These are phyloP conservation scores for Brassica juncea DNA, from an alignment of 345 rosid genomes.

Conservation along the genomic window DNA sequence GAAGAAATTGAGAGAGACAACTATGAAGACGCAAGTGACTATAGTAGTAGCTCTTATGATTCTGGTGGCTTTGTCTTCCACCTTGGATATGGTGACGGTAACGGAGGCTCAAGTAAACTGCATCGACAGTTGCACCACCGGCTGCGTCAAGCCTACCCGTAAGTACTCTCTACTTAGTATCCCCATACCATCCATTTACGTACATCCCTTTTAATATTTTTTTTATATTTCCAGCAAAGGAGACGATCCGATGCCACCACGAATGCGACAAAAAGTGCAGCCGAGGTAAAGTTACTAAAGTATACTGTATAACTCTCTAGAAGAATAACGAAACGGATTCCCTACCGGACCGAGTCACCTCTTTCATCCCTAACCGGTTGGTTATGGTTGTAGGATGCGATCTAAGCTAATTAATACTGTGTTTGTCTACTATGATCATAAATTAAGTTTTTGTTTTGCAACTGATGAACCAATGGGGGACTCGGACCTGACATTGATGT, in stretches of 20 bases:
- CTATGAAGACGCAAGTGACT: slow-evolving; percentile 35
- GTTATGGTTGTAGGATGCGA: neutral
- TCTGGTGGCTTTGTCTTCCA: slow-evolving; percentile 33
- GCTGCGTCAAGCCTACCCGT: slow-evolving; percentile 46
- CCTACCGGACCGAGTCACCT: slow-evolving; percentile 2
- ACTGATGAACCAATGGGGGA: neutral
- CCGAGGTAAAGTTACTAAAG: slow-evolving; percentile 34
- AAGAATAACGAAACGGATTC: neutral
- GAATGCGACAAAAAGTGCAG: slow-evolving; percentile 49
- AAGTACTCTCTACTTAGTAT: slow-evolving; percentile 12
- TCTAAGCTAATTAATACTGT: neutral
- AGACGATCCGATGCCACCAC: slow-evolving; percentile 42
- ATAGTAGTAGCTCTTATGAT: slow-evolving; percentile 28
- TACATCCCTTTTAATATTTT: neutral
- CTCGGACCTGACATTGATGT: neutral
- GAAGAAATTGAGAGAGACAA: neutral
- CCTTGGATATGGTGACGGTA: slow-evolving; percentile 35
- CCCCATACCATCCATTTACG: neutral
- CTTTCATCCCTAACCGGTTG: neutral
- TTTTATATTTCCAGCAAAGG: slow-evolving; percentile 34
- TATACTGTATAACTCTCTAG: neutral
- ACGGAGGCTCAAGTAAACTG: slow-evolving; percentile 42
- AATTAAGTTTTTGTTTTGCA: neutral
- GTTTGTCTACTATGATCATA: neutral
- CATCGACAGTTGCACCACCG: slow-evolving; percentile 54